A percentile compares a stretch with the other conserved stretches of the same genome.
These are phyloP conservation scores for Aspergillus costaricaensis DNA, from an alignment of 2,329 filamentous ascomycete species.

Conservation along the genomic window DNA sequence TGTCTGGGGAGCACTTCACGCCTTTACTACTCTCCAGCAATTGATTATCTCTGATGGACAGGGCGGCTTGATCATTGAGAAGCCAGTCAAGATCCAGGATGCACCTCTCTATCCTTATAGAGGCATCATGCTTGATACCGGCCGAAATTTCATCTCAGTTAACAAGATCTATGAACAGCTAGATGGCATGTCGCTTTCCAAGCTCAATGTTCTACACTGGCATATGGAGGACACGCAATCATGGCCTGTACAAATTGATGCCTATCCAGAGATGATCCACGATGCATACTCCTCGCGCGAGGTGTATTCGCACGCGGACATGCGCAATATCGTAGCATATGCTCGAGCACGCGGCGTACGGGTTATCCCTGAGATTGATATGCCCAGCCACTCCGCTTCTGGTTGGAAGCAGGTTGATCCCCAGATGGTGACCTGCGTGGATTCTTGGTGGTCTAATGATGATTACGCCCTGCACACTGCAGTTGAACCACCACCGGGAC, in stretches of 20 bases:
- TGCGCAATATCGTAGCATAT: slow-evolving; percentile 52
- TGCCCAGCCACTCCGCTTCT: slow-evolving; percentile 60
- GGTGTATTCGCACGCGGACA: slow-evolving; percentile 47
- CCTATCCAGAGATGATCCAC: slow-evolving; percentile 55
- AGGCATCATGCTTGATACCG: slow-evolving; percentile 58
- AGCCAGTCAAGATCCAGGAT: slow-evolving; percentile 55
- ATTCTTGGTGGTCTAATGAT: slow-evolving; percentile 65
- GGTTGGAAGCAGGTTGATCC: slow-evolving; percentile 61
- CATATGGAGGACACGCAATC: slow-evolving; percentile 59
- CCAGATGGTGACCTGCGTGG: slow-evolving; percentile 56
- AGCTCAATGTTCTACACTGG: slow-evolving; percentile 62
- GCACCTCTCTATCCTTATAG: slow-evolving; percentile 56
- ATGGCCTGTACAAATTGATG: slow-evolving; percentile 55
- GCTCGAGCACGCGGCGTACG: slow-evolving; percentile 59
- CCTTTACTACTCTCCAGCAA: slow-evolving; percentile 59
- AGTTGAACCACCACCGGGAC: slow-evolving; percentile 59
- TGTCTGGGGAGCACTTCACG: slow-evolving; percentile 57
- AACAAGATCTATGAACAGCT: slow-evolving; percentile 57
- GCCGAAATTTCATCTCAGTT: slow-evolving; percentile 56
- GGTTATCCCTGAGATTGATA: slow-evolving; percentile 62
- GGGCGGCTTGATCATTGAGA: slow-evolving; percentile 52
- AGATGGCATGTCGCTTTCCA: slow-evolving; percentile 57
- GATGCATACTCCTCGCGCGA: slow-evolving; percentile 57
- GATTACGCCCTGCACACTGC: slow-evolving; percentile 57
- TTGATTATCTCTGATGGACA: slow-evolving; percentile 53